Evolutionary conservation across 2,329 filamentous ascomycete species (phyloP), one percentile per base, ranked within the genome.

Genomic region (Alternaria sp.): DNA sequence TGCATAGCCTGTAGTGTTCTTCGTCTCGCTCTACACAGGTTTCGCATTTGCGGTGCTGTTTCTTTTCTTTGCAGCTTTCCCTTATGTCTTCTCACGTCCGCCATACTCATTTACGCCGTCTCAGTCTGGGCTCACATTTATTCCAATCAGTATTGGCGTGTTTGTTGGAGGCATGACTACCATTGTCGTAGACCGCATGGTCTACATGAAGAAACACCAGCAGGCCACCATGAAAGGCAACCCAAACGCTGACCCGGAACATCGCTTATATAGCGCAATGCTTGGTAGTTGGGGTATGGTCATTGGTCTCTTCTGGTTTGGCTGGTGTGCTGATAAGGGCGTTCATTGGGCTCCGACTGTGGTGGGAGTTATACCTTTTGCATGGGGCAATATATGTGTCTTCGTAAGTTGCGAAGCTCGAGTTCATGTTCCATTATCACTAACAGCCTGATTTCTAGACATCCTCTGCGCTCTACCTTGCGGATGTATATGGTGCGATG

Each of bases 211-310:
- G 23, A 64, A 74, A 25, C 69, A 80, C 36, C 68, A 64, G 5
- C 60, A 74, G 44, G 75, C 74, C 0, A 11, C 78, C 6, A 60
- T 66, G 5, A 58, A 73, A 50, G 79, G 79, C 13, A 56, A 68
- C 6, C 25, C 9, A 9, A 47, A 74, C 25, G 80, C 84, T 0
- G 81, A 82, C 0, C 87, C 88, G 0, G 88, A 90, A 74, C 81
- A 89, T 62, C 81, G 88, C 0, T 78, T 91, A 11, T 86, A 88
- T 61, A 82, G 84, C 1, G 86, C 87, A 15, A 88, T 89, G 85
- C 75, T 88, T 9, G 87, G 87, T 1, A 85, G 85, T 62, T 46
- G 87, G 13, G 83, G 84, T 0, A 74, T 89, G 7, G 86, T 86
- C 1, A 55, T 86, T 0, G 83, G 83, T 0, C 72, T 90, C 10